Conservation (phyloP, 495 filamentous ascomycete species). For the Pseudoneurospora amorphoporcata region DNA sequence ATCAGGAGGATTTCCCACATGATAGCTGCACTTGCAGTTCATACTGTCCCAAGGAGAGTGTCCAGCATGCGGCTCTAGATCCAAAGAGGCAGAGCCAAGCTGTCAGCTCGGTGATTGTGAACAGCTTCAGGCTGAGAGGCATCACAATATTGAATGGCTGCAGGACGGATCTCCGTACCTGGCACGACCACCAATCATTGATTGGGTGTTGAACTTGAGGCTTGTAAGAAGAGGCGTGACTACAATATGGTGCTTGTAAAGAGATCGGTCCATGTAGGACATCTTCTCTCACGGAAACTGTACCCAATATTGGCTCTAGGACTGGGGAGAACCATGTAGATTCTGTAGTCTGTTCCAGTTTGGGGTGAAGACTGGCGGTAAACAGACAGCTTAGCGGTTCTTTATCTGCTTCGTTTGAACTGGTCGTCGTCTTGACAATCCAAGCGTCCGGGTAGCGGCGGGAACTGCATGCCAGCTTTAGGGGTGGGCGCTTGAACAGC, state of each 20-base stretch:
- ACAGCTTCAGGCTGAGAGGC: constrained; percentile 1
- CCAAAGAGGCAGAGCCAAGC: not conserved
- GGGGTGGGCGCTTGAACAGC: not conserved
- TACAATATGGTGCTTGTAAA: not conserved
- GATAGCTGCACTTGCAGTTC: not conserved
- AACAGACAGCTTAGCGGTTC: not conserved
- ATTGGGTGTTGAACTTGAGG: not conserved
- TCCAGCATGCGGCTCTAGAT: not conserved
- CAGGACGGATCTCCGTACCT: constrained; percentile 1
- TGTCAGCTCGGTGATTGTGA: constrained; percentile 3
- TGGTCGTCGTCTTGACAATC: not conserved
- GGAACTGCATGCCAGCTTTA: not conserved
- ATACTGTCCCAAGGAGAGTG: not conserved
- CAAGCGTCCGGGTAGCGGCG: not conserved
- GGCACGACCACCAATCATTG: not conserved
- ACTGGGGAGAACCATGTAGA: not conserved
- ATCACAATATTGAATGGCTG: constrained; percentile 5
- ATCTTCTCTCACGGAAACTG: not conserved
- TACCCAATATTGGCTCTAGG: not conserved
- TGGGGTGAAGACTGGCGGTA: not conserved
- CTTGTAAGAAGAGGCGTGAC: not conserved
- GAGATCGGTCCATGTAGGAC: not conserved
- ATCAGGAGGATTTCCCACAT: not conserved
- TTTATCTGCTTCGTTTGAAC: not conserved
- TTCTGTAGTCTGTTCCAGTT: not conserved